Conservation (phyloP, 371 early-diverging fungal species). For the Mucor mucedo region DNA sequence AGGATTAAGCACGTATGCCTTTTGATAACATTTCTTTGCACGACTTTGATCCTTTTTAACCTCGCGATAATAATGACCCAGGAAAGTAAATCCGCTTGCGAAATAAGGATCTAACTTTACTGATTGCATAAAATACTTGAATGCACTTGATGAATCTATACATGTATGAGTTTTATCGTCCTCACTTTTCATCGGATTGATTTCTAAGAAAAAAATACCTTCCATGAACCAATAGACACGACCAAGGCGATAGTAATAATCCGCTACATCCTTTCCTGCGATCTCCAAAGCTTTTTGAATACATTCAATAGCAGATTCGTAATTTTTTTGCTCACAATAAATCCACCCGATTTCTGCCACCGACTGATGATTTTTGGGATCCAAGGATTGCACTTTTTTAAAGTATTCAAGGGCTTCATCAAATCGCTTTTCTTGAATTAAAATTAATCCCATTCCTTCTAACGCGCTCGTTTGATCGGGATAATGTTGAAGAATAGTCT, state of each 20-base stretch:
- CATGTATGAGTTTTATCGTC: neutral
- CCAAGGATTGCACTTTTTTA: slow-evolving; percentile 50
- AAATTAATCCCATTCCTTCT: slow-evolving; percentile 48
- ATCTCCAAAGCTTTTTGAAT: slow-evolving; percentile 58
- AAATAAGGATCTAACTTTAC: slow-evolving; percentile 74
- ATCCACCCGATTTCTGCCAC: slow-evolving; percentile 72
- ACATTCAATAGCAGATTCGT: slow-evolving; percentile 61
- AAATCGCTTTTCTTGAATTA: slow-evolving; percentile 44
- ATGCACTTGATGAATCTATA: slow-evolving; percentile 65
- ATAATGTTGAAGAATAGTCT: slow-evolving; percentile 53
- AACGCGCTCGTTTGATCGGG: slow-evolving; percentile 56
- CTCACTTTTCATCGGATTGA: neutral
- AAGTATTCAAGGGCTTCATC: slow-evolving; percentile 64
- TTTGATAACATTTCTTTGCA: slow-evolving; percentile 83
- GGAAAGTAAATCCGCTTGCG: slow-evolving; percentile 73
- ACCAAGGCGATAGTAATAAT: slow-evolving; percentile 73
- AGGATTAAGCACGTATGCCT: slow-evolving; percentile 72
- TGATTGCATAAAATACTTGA: slow-evolving; percentile 71
- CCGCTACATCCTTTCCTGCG: slow-evolving; percentile 45
- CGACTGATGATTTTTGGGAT: slow-evolving; percentile 53
- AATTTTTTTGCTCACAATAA: slow-evolving; percentile 56
- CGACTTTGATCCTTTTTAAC: slow-evolving; percentile 68
- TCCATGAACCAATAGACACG: slow-evolving; percentile 82
- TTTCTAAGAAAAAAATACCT: slow-evolving; percentile 45
- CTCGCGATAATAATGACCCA: slow-evolving; percentile 82